Evolutionary conservation across 2,329 filamentous ascomycete species (phyloP).

Genomic region (Elsinoe arachidis): DNA sequence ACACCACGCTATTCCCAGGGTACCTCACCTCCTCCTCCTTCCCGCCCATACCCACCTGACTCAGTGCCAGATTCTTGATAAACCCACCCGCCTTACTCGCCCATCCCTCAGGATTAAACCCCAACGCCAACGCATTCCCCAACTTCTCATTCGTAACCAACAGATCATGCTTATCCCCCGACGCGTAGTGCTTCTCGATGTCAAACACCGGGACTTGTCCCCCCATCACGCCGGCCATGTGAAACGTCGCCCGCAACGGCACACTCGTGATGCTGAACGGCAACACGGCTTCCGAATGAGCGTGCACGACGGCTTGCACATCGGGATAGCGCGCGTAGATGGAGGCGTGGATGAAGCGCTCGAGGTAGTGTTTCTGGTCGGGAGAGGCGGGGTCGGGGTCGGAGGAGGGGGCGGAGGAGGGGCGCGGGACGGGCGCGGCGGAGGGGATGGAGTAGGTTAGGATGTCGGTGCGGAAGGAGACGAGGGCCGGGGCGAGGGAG

Average conservation of each 20-base stretch:
- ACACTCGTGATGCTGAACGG: conserved; percentile 35
- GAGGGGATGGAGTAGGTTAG: conserved; percentile 38
- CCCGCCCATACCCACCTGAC: neutral
- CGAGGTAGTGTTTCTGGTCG: conserved; percentile 26
- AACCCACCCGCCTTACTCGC: conserved; percentile 23
- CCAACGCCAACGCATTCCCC: conserved; percentile 27
- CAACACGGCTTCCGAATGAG: conserved; percentile 34
- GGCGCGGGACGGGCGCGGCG: conserved; percentile 24
- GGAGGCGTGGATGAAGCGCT: conserved; percentile 37
- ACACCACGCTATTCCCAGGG: conserved; percentile 23
- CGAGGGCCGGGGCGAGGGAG: conserved; percentile 36
- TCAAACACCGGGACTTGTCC: conserved; percentile 27
- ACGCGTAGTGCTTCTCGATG: conserved; percentile 25
- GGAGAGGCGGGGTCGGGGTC: conserved; percentile 19
- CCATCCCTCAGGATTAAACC: conserved; percentile 23
- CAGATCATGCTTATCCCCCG: conserved; percentile 25
- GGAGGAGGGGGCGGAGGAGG: conserved; percentile 16
- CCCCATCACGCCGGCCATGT: conserved; percentile 39
- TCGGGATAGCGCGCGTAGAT: conserved; percentile 38
- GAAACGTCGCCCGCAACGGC: conserved; percentile 31
- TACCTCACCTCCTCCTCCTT: conserved; percentile 6
- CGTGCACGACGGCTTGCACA: conserved; percentile 38
- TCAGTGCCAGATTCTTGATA: conserved; percentile 23
- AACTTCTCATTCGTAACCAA: conserved; percentile 27
- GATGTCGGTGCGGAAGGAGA: conserved; percentile 34